phyloP scores from a whole-genome alignment of 345 rosid species.

The Salix koriyanagi region DNA sequence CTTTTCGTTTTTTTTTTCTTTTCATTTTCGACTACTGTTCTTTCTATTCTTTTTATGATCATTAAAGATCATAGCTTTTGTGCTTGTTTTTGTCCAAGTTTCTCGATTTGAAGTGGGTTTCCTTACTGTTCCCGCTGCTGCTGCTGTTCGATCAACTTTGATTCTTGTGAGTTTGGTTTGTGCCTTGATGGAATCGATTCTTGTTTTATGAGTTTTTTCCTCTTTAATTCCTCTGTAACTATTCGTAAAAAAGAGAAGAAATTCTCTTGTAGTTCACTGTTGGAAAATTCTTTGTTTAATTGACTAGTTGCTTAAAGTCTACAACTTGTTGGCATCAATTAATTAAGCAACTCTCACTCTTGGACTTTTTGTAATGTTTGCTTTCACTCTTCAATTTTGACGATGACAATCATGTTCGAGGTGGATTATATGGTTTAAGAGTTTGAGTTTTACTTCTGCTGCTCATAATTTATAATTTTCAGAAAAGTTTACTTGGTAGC shows the following conservation, averaged over 20 bases:
- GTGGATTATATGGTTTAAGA: neutral
- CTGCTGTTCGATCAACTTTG: neutral
- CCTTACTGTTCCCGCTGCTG: conserved; percentile 2
- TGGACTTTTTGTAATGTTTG: neutral
- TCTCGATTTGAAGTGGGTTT: conserved; percentile 23
- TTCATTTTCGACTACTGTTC: neutral
- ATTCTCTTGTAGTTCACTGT: neutral
- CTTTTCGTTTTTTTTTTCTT: neutral
- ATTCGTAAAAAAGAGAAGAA: no score
- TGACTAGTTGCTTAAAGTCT: neutral
- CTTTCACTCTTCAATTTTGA: neutral
- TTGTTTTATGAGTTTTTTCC: conserved; percentile 1
- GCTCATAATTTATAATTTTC: neutral
- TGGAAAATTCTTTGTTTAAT: neutral
- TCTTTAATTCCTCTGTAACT: neutral
- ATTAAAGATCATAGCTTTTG: neutral
- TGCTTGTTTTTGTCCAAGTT: conserved; percentile 15
- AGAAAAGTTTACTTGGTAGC: neutral
- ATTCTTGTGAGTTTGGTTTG: neutral
- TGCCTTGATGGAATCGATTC: neutral
- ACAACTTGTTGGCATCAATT: neutral
- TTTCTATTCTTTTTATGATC: conserved; percentile 1
- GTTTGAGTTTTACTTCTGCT: neutral
- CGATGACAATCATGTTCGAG: conserved; percentile 1
- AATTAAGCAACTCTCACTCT: neutral